A percentile compares a stretch with the other conserved stretches of the same genome.
phyloP scores from a whole-genome alignment of 1,284 basidiomycete genomes.

The Volvariella surrecta region DNA sequence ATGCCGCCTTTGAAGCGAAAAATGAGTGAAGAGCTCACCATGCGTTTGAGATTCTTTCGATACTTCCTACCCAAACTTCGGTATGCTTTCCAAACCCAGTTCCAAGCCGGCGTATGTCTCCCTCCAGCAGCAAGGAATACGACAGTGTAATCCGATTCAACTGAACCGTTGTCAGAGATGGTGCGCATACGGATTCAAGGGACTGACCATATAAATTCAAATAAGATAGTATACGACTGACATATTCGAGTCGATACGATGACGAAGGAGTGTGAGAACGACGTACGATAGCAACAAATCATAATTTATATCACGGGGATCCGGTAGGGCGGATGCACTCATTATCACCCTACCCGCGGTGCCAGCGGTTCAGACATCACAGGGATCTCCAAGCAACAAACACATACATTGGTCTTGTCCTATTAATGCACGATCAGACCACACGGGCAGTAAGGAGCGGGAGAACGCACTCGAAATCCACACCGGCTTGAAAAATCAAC shows the following conservation, averaged over 20 bases:
- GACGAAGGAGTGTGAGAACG: slow-evolving; percentile 7
- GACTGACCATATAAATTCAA: slow-evolving; percentile 68
- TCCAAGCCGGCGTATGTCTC: slow-evolving; percentile 71
- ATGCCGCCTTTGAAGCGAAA: not conserved
- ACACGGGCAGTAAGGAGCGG: slow-evolving; percentile 8
- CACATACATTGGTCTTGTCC: slow-evolving; percentile 78
- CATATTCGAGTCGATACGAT: slow-evolving; percentile 8
- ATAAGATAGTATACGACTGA: slow-evolving; percentile 65
- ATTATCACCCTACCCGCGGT: slow-evolving; percentile 58
- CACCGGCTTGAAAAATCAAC: slow-evolving; percentile 81
- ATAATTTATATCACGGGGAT: slow-evolving; percentile 69
- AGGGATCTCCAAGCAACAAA: slow-evolving; percentile 3
- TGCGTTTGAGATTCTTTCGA: slow-evolving; percentile 77
- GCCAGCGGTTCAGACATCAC: slow-evolving; percentile 9
- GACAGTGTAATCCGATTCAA: slow-evolving; percentile 82
- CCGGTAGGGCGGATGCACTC: slow-evolving; percentile 73
- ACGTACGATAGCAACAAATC: slow-evolving; percentile 69
- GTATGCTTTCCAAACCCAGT: slow-evolving; percentile 88
- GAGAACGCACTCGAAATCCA: slow-evolving; percentile 75
- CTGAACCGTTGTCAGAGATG: slow-evolving; percentile 26
- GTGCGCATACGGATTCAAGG: not conserved
- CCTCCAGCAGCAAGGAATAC: slow-evolving; percentile 82
- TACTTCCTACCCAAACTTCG: slow-evolving; percentile 75
- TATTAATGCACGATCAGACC: slow-evolving; percentile 18
- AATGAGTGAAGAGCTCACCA: slow-evolving; percentile 35